Percentiles rank a stretch among this genome's conserved stretches.
Conservation (phyloP, 345 rosid genomes). For the Odontarrhena argentea region DNA sequence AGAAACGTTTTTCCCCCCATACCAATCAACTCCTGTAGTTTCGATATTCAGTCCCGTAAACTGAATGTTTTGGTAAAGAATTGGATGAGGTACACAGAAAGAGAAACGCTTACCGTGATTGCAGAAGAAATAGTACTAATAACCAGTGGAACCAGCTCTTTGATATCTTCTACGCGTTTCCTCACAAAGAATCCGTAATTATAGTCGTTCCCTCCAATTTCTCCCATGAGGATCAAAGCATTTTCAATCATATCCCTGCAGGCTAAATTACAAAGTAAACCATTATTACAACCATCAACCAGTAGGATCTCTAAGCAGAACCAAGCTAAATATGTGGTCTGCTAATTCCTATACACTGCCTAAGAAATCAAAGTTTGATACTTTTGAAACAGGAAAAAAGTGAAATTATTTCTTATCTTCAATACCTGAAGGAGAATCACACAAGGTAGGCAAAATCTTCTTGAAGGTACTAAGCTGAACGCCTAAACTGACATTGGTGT, state of each 20-base stretch:
- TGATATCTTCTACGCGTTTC: constrained; percentile 30
- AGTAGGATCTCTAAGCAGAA: too few relatives aligned
- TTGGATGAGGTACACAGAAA: too few relatives aligned
- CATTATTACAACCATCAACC: too few relatives aligned
- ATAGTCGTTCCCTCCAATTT: constrained; percentile 64
- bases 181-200: constrained; percentile 21
- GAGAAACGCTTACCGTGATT: constrained; percentile 36
- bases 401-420: not conserved
- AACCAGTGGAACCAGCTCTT: constrained; percentile 46
- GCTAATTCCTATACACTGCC: too few relatives aligned
- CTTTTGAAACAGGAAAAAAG: not conserved
- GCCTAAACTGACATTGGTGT: constrained; percentile 39
- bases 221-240: constrained; percentile 61
- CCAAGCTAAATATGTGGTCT: too few relatives aligned
- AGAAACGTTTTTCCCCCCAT: constrained; percentile 43
- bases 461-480: constrained; percentile 50
- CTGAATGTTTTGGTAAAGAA: too few relatives aligned
- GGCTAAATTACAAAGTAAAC: constrained; percentile 19
- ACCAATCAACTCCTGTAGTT: constrained; percentile 41
- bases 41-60: constrained; percentile 6
- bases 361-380: not conserved
- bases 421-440: constrained; percentile 42
- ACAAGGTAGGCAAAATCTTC: constrained; percentile 40
- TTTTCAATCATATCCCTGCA: constrained; percentile 39
- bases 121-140: constrained; percentile 41